These are phyloP conservation scores for Neofusicoccum laricinum DNA, from an alignment of 2,329 filamentous ascomycete species.

Conservation along the genomic window DNA sequence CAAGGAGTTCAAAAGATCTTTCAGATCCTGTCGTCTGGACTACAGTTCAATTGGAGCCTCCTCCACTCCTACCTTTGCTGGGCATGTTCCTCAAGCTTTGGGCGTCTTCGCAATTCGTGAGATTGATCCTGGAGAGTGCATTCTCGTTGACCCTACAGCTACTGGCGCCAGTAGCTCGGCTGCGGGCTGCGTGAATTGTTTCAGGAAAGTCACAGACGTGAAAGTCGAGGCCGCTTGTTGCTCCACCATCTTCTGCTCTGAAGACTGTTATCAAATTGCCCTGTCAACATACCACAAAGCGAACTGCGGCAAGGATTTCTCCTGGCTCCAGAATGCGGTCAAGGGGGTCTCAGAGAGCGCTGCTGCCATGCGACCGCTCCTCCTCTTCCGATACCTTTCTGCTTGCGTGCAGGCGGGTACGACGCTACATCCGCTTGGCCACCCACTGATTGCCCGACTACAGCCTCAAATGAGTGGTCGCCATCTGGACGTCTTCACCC, in stretches of 20 bases:
- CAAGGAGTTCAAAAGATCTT: not conserved
- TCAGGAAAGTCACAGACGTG: constrained; percentile 20
- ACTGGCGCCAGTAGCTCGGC: constrained; percentile 22
- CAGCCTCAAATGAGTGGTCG: constrained; percentile 27
- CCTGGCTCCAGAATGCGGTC: constrained; percentile 22
- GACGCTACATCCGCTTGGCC: constrained; percentile 25
- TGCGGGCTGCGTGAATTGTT: constrained; percentile 24
- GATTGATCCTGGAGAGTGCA: constrained; percentile 20
- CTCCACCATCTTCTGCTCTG: constrained; percentile 25
- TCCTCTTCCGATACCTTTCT: constrained; percentile 29
- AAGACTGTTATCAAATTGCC: constrained; percentile 24
- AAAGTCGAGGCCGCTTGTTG: constrained; percentile 23
- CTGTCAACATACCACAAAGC: constrained; percentile 25
- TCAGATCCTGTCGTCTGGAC: not conserved
- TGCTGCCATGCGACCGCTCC: constrained; percentile 25
- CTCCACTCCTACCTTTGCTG: not conserved
- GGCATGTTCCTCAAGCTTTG: not conserved
- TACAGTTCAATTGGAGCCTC: not conserved
- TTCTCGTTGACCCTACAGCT: constrained; percentile 19
- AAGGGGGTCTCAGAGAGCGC: constrained; percentile 21
- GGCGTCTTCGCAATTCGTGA: not conserved
- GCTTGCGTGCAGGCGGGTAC: constrained; percentile 24
- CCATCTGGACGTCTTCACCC: constrained; percentile 29
- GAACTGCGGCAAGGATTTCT: constrained; percentile 29
- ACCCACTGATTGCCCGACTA: constrained; percentile 27